A percentile compares a stretch with the other conserved stretches of the same genome.
Evolutionary conservation across 2,329 filamentous ascomycete species (phyloP).

Genomic region (Ophiostoma pallidulum): DNA sequence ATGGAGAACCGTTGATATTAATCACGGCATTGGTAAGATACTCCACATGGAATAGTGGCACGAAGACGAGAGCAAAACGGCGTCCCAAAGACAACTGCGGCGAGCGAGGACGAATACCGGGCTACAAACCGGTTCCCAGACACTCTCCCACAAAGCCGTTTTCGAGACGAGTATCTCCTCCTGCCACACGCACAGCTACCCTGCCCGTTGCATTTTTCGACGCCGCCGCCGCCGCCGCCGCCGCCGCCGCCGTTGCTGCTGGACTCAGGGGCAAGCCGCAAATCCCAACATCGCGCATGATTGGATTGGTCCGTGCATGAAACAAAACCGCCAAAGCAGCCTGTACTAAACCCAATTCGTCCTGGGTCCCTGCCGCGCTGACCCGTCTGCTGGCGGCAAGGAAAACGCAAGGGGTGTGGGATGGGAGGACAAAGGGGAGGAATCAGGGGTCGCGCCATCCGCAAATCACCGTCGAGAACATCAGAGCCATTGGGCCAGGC

Average conservation of each 20-base stretch:
- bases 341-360: constrained; percentile 4
- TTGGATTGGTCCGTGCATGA: constrained; percentile 8
- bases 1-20: too few species aligned
- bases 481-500: background rate
- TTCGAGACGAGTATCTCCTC: too few species aligned
- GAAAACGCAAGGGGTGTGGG: background rate
- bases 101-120: too few species aligned
- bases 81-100: too few species aligned
- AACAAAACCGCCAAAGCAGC: background rate
- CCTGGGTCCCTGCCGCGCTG: constrained; percentile 1
- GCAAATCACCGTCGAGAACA: constrained; percentile 10
- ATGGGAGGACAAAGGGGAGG: background rate
- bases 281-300: constrained; percentile 6
- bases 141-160: too few species aligned
- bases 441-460: constrained; percentile 12
- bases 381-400: background rate
- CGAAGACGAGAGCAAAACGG: too few species aligned
- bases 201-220: too few species aligned
- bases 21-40: too few species aligned
- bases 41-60: too few species aligned
- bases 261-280: constrained; percentile 8
- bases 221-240: too few species aligned
- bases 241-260: too few species aligned
- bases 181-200: background rate
- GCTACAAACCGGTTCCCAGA: too few species aligned